These are phyloP conservation scores for Sclerotinia borealis DNA, from an alignment of 2,329 filamentous ascomycete genomes.

Conservation along the genomic window DNA sequence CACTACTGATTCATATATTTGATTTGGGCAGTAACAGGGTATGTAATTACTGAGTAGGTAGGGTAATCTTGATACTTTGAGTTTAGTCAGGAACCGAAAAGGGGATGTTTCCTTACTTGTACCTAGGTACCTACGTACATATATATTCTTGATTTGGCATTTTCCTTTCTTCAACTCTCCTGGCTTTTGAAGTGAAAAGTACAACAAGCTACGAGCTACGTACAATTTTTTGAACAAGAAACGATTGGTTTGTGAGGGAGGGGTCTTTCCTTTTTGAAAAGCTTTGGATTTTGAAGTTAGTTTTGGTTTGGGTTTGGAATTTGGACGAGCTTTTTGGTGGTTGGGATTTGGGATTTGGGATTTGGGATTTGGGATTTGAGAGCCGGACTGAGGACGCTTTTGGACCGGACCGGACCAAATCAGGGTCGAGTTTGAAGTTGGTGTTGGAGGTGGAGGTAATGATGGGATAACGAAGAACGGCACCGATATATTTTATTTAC, in stretches of 20 bases:
- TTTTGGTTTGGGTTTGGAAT: neutral
- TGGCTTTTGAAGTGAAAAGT: neutral
- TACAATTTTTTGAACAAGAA: neutral
- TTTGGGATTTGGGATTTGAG: neutral
- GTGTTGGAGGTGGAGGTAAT: too few relatives aligned
- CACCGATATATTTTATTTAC: neutral
- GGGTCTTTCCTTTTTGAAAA: neutral
- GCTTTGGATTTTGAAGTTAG: neutral
- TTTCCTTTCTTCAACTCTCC: neutral
- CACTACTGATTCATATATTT: neutral
- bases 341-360: neutral
- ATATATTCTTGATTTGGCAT: neutral
- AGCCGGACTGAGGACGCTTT: too few relatives aligned
- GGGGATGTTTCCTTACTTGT: neutral
- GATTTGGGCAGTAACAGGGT: neutral
- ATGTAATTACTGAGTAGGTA: neutral
- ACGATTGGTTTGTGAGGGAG: neutral
- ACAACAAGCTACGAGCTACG: neutral
- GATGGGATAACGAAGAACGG: conserved; percentile 8
- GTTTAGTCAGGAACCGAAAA: conserved; percentile 1
- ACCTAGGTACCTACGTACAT: too few relatives aligned
- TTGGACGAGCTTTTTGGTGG: neutral
- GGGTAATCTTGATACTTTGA: neutral
- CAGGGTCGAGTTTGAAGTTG: neutral
- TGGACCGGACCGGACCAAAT: neutral